phyloP scores from a whole-genome alignment of 495 filamentous ascomycete genomes.

The Penicillium atrosanguineum region DNA sequence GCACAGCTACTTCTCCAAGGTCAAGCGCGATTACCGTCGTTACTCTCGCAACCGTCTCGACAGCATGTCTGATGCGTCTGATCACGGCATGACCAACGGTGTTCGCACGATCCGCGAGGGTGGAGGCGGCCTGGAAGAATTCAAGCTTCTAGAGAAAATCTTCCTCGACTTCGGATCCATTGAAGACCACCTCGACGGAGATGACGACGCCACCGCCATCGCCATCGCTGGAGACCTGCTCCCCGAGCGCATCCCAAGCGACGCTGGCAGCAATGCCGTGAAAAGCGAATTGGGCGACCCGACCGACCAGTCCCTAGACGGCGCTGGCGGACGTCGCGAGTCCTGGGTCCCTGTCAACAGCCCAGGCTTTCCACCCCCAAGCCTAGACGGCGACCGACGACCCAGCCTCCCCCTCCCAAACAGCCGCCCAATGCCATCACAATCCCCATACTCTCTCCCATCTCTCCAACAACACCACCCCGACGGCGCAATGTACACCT shows the following conservation, averaged over 20 bases:
- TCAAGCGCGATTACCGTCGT: conserved; percentile 59
- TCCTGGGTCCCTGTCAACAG: conserved; percentile 48
- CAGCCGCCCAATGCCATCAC: conserved; percentile 35
- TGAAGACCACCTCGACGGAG: conserved; percentile 45
- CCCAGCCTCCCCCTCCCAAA: conserved; percentile 45
- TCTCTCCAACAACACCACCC: conserved; percentile 44
- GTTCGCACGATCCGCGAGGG: conserved; percentile 48
- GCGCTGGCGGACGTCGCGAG: conserved; percentile 39
- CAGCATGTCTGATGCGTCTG: conserved; percentile 31
- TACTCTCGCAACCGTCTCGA: conserved; percentile 43
- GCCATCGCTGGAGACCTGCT: conserved; percentile 20
- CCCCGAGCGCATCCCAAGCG: conserved; percentile 37
- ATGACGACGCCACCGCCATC: conserved; percentile 34
- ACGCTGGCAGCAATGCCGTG: conserved; percentile 41
- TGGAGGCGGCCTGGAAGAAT: conserved; percentile 71
- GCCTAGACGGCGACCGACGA: conserved; percentile 41
- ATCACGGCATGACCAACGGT: conserved; percentile 36
- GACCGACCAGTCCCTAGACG: conserved; percentile 32
- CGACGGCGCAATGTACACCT: conserved; percentile 34
- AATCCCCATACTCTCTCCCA: conserved; percentile 42
- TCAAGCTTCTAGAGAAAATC: conserved; percentile 57
- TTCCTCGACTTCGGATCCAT: conserved; percentile 57
- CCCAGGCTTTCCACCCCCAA: conserved; percentile 34
- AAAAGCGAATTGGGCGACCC: conserved; percentile 42
- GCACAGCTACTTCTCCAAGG: conserved; percentile 63